These are phyloP conservation scores for Ustilago lituana DNA, from an alignment of 1,284 basidiomycete genomes.

Conservation along the genomic window DNA sequence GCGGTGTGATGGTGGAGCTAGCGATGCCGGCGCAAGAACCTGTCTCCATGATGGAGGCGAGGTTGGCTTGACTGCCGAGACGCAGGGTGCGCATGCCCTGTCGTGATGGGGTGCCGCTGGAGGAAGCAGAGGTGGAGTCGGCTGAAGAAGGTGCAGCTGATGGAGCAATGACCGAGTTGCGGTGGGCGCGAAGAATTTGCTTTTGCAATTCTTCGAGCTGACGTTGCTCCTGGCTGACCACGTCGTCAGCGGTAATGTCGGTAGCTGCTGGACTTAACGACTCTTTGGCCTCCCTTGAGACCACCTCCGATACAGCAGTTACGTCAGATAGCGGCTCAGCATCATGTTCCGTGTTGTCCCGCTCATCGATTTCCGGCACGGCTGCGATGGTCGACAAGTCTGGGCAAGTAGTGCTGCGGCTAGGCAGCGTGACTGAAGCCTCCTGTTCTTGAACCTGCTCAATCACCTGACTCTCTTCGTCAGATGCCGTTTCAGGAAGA, in stretches of 20 bases:
- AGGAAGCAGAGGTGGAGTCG: conserved; percentile 14
- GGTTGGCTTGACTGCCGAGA: conserved; percentile 48
- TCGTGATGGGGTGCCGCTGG: conserved; percentile 18
- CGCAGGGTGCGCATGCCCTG: conserved; percentile 60
- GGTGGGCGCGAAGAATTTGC: conserved; percentile 40
- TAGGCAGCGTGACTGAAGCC: conserved; percentile 6
- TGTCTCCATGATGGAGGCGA: conserved; percentile 37
- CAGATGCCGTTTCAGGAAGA: conserved; percentile 11
- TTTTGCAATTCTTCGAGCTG: conserved; percentile 39
- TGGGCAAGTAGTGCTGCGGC: conserved; percentile 37
- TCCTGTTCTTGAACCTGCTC: conserved; percentile 5
- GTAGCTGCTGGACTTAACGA: background rate
- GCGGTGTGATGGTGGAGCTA: conserved; percentile 9
- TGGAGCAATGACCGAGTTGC: conserved; percentile 29
- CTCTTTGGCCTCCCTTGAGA: background rate
- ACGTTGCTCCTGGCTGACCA: conserved; percentile 27
- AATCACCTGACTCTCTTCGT: conserved; percentile 22
- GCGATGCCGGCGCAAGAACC: conserved; percentile 5
- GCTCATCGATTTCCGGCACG: background rate
- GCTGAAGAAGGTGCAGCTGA: conserved; percentile 4
- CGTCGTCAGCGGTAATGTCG: background rate
- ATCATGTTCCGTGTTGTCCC: background rate
- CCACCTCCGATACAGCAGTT: background rate
- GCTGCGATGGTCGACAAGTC: conserved; percentile 7
- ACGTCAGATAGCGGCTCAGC: background rate